These are phyloP conservation scores for Ganoderma resinaceum DNA, from an alignment of 1,284 basidiomycete species.

Conservation along the genomic window DNA sequence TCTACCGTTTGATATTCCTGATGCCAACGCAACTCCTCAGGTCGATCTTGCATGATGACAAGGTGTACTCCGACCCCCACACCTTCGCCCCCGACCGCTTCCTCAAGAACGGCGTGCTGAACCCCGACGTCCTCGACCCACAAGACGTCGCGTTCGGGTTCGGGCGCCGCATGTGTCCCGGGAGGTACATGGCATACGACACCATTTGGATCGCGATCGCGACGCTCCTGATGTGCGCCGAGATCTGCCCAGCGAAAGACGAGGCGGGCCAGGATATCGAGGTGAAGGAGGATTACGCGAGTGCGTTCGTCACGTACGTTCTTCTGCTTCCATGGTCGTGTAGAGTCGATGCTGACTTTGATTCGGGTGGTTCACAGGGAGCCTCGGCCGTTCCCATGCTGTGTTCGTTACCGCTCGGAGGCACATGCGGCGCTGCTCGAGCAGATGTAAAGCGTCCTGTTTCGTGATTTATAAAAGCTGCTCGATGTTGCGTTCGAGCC, in stretches of 20 bases:
- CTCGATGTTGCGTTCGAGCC: too few species aligned
- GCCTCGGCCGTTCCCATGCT: slow-evolving; percentile 28
- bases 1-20: too few species aligned
- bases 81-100: slow-evolving; percentile 37
- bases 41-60: slow-evolving; percentile 34
- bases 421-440: neutral
- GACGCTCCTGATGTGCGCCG: slow-evolving; percentile 33
- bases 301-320: slow-evolving; percentile 26
- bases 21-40: slow-evolving; percentile 6
- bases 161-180: slow-evolving; percentile 34
- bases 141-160: slow-evolving; percentile 35
- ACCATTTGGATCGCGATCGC: slow-evolving; percentile 35
- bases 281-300: slow-evolving; percentile 17
- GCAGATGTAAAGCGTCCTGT: neutral
- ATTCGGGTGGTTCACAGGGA: slow-evolving; percentile 14
- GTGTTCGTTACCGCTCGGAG: slow-evolving; percentile 22
- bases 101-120: slow-evolving; percentile 25
- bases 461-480: too few species aligned
- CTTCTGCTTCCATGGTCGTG: too few species aligned
- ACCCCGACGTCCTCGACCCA: slow-evolving; percentile 25
- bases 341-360: neutral
- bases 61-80: slow-evolving; percentile 29
- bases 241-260: slow-evolving; percentile 32
- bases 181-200: slow-evolving; percentile 34
- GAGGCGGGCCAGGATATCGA: slow-evolving; percentile 18